Evolutionary conservation across 2,329 filamentous ascomycete genomes (phyloP).

Genomic region (Parasarocladium wereldwijsianum): DNA sequence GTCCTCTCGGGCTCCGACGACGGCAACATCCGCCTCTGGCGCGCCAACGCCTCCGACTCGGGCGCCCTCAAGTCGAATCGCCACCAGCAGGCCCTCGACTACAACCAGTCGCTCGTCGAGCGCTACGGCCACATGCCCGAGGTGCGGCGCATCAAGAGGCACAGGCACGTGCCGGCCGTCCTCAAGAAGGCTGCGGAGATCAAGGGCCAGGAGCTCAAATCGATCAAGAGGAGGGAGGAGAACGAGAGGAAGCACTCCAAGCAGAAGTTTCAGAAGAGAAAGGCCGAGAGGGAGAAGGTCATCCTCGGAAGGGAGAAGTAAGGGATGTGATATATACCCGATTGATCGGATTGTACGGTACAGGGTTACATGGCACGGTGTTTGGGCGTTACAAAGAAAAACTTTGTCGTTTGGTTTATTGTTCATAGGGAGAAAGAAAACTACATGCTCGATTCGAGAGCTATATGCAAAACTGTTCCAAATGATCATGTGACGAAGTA

Average conservation of each 20-base stretch:
- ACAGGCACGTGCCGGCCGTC: conserved; percentile 81
- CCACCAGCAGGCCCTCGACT: conserved; percentile 80
- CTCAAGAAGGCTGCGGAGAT: conserved; percentile 95
- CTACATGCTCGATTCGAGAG: too few relatives aligned
- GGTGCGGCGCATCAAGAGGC: conserved; percentile 75
- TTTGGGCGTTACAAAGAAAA: too few relatives aligned
- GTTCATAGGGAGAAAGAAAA: too few relatives aligned
- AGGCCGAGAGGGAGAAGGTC: conserved; percentile 85
- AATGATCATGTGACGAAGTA: too few relatives aligned
- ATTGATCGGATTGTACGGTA: neutral
- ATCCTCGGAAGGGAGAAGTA: conserved; percentile 53
- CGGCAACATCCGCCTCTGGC: conserved; percentile 78
- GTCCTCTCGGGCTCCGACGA: conserved; percentile 85
- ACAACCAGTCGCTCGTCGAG: conserved; percentile 71
- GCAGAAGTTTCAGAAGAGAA: conserved; percentile 61
- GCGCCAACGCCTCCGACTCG: conserved; percentile 68
- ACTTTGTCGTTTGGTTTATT: too few relatives aligned
- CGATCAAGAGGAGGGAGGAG: conserved; percentile 82
- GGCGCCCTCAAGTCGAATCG: conserved; percentile 75
- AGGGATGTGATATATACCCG: conserved; percentile 2
- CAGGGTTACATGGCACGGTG: conserved; percentile 19
- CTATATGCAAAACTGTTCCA: too few relatives aligned
- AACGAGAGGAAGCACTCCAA: conserved; percentile 86
- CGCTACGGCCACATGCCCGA: conserved; percentile 94
- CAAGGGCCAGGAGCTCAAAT: conserved; percentile 75